These are phyloP conservation scores for Ophidiomyces ophidiicola DNA, from an alignment of 2,329 filamentous ascomycete species.

Conservation along the genomic window DNA sequence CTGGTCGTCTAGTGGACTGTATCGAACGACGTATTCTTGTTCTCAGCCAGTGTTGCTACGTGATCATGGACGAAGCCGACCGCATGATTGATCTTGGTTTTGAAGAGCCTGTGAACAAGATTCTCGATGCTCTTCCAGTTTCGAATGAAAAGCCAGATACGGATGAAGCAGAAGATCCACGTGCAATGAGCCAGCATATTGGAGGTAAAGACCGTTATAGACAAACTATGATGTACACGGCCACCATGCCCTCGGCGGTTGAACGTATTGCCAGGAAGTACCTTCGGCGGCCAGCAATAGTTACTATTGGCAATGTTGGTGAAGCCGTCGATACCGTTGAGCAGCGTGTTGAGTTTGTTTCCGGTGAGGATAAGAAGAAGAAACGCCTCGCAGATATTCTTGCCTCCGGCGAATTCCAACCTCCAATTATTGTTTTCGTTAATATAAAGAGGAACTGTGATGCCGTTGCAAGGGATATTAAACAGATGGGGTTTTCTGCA, in stretches of 20 bases:
- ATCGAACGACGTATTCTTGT: constrained; percentile 88
- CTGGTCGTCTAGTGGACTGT: constrained; percentile 91
- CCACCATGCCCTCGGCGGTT: constrained; percentile 86
- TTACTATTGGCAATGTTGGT: constrained; percentile 86
- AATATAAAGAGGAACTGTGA: constrained; percentile 99
- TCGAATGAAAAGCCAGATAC: constrained; percentile 90
- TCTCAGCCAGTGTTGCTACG: constrained; percentile 89
- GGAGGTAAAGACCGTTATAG: constrained; percentile 69
- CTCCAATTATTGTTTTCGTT: constrained; percentile 97
- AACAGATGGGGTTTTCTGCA: constrained; percentile 77
- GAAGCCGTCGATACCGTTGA: constrained; percentile 97
- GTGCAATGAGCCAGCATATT: constrained; percentile 70
- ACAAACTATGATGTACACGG: constrained; percentile 99
- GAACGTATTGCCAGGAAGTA: constrained; percentile 97
- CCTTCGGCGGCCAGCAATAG: constrained; percentile 78
- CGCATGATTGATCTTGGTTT: constrained; percentile 98
- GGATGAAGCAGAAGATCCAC: constrained; percentile 75
- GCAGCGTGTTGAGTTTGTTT: constrained; percentile 84
- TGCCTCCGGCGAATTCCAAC: constrained; percentile 61
- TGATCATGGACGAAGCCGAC: constrained; percentile 99
- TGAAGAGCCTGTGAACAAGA: constrained; percentile 94
- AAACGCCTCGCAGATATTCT: constrained; percentile 90
- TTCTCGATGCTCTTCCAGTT: constrained; percentile 84
- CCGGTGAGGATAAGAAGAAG: constrained; percentile 91
- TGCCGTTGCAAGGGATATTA: constrained; percentile 84